Percentiles rank a stretch among this genome's conserved stretches.
These are phyloP conservation scores for Petrea volubilis DNA, from an alignment of 257 asterid species.

Conservation along the genomic window DNA sequence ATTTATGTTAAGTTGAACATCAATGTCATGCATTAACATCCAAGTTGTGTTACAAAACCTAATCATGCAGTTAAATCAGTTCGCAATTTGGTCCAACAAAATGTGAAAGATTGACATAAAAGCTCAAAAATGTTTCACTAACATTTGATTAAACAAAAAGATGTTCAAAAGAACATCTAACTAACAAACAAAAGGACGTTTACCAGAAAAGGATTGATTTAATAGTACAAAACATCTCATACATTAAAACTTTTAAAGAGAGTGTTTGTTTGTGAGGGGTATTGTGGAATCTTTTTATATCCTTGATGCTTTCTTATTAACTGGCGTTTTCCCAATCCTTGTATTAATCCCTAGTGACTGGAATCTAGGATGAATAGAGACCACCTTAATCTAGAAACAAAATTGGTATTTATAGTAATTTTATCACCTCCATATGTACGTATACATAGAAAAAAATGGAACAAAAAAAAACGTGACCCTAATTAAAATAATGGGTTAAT, in stretches of 20 bases:
- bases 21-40: background rate
- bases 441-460: no score
- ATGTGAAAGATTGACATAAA: background rate
- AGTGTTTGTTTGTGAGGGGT: conserved; percentile 14
- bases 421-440: no score
- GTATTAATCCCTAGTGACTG: no score
- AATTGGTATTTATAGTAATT: no score
- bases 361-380: no score
- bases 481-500: no score
- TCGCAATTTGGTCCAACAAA: background rate
- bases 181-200: background rate
- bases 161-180: background rate
- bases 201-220: background rate
- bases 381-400: no score
- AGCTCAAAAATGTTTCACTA: background rate
- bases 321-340: background rate
- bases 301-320: conserved; percentile 23
- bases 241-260: background rate
- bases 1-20: no score
- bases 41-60: background rate
- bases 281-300: conserved; percentile 19
- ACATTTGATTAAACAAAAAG: background rate
- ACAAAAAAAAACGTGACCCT: no score
- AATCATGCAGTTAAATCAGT: background rate
- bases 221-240: background rate